Percentiles rank a stretch among this genome's conserved stretches.
Conservation (phyloP, 768 basidiomycete species). For the Rhodotorula taiwanensis region DNA sequence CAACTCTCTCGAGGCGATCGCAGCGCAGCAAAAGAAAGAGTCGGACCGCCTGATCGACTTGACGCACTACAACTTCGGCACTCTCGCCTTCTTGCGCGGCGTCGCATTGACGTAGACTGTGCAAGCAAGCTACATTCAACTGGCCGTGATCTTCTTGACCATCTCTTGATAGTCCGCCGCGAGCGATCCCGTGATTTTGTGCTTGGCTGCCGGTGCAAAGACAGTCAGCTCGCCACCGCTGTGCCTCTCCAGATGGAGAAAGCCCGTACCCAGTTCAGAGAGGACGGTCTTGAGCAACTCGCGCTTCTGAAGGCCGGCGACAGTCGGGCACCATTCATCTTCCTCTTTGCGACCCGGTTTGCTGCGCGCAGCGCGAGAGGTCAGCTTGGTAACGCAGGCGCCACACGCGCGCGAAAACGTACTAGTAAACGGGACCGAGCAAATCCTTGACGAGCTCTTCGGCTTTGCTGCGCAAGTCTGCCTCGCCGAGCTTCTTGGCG, state of each 20-base stretch:
- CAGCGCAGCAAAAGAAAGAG: constrained; percentile 65
- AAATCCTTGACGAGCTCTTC: constrained; percentile 88
- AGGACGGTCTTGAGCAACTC: constrained; percentile 77
- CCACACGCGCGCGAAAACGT: constrained; percentile 43
- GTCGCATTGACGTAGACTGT: constrained; percentile 21
- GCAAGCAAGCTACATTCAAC: too few species aligned
- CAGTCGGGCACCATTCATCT: constrained; percentile 59
- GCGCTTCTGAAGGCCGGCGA: constrained; percentile 68
- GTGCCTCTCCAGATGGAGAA: not conserved
- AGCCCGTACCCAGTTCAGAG: constrained; percentile 51
- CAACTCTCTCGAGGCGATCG: constrained; percentile 55
- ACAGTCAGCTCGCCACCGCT: not conserved
- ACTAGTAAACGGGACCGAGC: constrained; percentile 86
- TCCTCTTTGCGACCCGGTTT: constrained; percentile 58
- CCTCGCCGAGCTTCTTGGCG: constrained; percentile 77
- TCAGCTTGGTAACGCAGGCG: not conserved
- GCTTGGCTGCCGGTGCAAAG: constrained; percentile 58
- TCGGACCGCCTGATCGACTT: constrained; percentile 58
- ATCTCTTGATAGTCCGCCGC: constrained; percentile 77
- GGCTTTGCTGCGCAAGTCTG: constrained; percentile 76
- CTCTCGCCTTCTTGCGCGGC: constrained; percentile 43
- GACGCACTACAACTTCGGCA: constrained; percentile 45
- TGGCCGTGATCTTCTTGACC: constrained; percentile 44
- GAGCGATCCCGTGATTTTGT: constrained; percentile 66
- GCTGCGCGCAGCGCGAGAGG: constrained; percentile 47